phyloP scores from a whole-genome alignment of 1,284 basidiomycete species.

The Apiotrichum montevideense region DNA sequence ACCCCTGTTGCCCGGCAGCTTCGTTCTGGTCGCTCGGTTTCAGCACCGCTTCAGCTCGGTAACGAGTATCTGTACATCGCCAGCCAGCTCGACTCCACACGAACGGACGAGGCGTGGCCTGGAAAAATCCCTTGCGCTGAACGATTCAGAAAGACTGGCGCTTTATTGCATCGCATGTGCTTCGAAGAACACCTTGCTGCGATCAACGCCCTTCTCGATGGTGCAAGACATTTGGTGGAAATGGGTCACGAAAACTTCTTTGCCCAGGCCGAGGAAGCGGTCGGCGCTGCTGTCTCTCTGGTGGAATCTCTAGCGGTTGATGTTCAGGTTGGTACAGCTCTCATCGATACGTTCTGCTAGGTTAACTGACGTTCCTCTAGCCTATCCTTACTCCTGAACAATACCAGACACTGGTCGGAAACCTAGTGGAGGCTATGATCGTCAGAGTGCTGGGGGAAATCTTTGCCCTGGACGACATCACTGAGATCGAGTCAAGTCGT shows the following conservation, averaged over 20 bases:
- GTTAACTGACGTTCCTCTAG: conserved; percentile 11
- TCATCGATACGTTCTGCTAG: too few relatives aligned
- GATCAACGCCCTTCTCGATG: conserved; percentile 54
- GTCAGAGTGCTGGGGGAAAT: conserved; percentile 66
- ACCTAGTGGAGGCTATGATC: conserved; percentile 66
- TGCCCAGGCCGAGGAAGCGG: neutral
- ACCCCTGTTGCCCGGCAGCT: conserved; percentile 68
- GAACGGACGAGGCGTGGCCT: conserved; percentile 45
- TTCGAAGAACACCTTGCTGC: conserved; percentile 57
- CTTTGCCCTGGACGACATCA: conserved; percentile 77
- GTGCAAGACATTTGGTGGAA: conserved; percentile 64
- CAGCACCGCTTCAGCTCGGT: conserved; percentile 67
- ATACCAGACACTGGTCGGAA: conserved; percentile 54
- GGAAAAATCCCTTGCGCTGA: conserved; percentile 36
- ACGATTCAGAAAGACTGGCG: conserved; percentile 54
- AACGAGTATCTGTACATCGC: conserved; percentile 77
- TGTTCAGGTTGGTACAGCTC: conserved; percentile 52
- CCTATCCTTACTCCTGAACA: conserved; percentile 15
- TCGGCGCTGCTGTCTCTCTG: neutral
- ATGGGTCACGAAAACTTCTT: conserved; percentile 62
- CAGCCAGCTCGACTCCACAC: conserved; percentile 34
- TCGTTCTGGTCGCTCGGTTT: conserved; percentile 54
- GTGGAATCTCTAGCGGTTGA: neutral
- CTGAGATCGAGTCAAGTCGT: conserved; percentile 78
- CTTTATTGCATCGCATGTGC: conserved; percentile 62